Conservation (phyloP, 768 basidiomycete species). For the Pleurotus tuoliensis region DNA sequence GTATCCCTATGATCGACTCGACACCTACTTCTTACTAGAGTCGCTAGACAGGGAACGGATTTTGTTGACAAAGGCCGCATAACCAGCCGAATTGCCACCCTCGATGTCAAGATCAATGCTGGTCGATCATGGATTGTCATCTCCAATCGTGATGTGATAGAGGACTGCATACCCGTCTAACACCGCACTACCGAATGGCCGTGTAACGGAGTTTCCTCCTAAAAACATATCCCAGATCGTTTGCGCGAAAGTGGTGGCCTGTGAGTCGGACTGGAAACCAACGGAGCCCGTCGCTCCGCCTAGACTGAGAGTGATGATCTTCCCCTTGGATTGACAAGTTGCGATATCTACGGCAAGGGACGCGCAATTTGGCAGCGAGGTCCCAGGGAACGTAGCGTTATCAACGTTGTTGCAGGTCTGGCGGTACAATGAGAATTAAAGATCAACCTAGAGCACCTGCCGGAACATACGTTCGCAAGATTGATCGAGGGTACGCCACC, state of each 20-base stretch:
- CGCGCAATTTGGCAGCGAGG: constrained; percentile 57
- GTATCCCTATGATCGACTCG: neutral
- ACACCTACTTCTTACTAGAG: constrained; percentile 48
- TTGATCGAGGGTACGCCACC: constrained; percentile 63
- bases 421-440: neutral
- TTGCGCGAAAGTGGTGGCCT: constrained; percentile 57
- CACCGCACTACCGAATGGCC: constrained; percentile 70
- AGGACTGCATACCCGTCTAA: constrained; percentile 56
- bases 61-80: constrained; percentile 50
- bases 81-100: constrained; percentile 50
- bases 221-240: constrained; percentile 74
- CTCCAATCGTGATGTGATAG: neutral
- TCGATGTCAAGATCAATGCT: constrained; percentile 76
- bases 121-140: constrained; percentile 2
- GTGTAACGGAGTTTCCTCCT: constrained; percentile 49
- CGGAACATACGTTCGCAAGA: constrained; percentile 54
- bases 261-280: constrained; percentile 53
- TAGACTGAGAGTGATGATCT: constrained; percentile 54
- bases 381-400: constrained; percentile 58
- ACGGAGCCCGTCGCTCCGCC: constrained; percentile 63
- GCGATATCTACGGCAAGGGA: constrained; percentile 58
- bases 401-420: constrained; percentile 62
- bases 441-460: neutral
- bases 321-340: constrained; percentile 62
- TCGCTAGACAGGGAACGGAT: constrained; percentile 48